These are phyloP conservation scores for Aspergillus floridensis DNA, from an alignment of 2,329 filamentous ascomycete genomes.

Conservation along the genomic window DNA sequence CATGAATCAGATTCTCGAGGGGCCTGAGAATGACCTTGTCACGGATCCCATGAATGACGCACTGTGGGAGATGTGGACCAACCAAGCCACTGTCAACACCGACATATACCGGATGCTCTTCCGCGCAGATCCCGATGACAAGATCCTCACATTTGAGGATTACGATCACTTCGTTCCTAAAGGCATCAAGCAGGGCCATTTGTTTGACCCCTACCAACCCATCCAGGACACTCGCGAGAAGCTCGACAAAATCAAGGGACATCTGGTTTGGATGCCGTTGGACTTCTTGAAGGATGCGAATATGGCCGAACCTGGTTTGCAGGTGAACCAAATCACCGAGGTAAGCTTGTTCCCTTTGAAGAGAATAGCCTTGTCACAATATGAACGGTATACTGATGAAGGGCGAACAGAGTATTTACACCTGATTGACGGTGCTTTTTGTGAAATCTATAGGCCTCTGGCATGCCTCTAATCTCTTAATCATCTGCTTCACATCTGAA, in stretches of 20 bases:
- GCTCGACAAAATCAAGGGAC: constrained; percentile 76
- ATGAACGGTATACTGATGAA: background rate
- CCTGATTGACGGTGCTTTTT: constrained; percentile 16
- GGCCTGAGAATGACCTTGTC: constrained; percentile 65
- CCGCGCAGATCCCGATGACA: constrained; percentile 84
- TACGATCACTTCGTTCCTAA: constrained; percentile 74
- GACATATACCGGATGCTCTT: constrained; percentile 78
- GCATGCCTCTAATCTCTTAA: background rate
- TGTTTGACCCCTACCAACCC: constrained; percentile 77
- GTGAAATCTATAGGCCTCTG: background rate
- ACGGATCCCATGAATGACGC: constrained; percentile 68
- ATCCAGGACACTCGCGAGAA: constrained; percentile 70
- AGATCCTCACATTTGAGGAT: constrained; percentile 84
- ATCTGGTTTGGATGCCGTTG: constrained; percentile 94
- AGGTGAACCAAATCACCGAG: constrained; percentile 83
- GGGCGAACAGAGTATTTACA: constrained; percentile 34
- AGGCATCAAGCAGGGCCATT: constrained; percentile 75
- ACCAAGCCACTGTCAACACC: constrained; percentile 73
- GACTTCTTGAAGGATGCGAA: constrained; percentile 78
- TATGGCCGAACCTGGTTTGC: constrained; percentile 86
- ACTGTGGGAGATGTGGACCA: constrained; percentile 70
- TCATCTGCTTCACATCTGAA: background rate
- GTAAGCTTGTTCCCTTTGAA: constrained; percentile 53
- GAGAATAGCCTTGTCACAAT: background rate
- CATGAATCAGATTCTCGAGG: constrained; percentile 72